Evolutionary conservation across 2,329 filamentous ascomycete species (phyloP).

Genomic region (Beauveria medogensis): DNA sequence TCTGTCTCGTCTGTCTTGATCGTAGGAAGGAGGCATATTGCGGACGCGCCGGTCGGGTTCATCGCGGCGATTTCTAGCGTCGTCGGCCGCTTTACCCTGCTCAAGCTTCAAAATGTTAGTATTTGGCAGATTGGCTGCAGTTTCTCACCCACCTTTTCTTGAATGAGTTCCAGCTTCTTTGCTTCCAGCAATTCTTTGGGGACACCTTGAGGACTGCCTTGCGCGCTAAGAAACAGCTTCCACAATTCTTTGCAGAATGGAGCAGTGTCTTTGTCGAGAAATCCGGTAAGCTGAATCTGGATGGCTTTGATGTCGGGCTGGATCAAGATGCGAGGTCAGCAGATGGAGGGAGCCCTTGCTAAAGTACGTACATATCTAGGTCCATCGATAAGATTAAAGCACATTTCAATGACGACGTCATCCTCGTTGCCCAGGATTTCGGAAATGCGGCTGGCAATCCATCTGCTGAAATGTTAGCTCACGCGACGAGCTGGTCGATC

Average conservation of each 20-base stretch:
- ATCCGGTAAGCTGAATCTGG: constrained; percentile 90
- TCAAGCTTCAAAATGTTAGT: constrained; percentile 52
- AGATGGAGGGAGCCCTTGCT: constrained; percentile 17
- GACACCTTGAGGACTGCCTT: constrained; percentile 80
- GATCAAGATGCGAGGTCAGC: constrained; percentile 14
- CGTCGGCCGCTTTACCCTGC: constrained; percentile 72
- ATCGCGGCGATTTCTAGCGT: constrained; percentile 62
- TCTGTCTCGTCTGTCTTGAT: constrained; percentile 51
- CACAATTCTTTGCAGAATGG: constrained; percentile 90
- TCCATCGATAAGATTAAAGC: constrained; percentile 63
- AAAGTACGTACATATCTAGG: constrained; percentile 58
- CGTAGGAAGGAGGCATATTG: constrained; percentile 56
- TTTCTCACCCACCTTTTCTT: constrained; percentile 66
- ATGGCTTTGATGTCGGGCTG: constrained; percentile 93
- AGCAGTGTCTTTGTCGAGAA: constrained; percentile 85
- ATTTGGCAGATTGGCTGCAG: not conserved
- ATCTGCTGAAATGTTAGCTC: constrained; percentile 46
- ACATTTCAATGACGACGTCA: constrained; percentile 88
- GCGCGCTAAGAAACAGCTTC: constrained; percentile 84
- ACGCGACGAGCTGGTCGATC: constrained; percentile 6
- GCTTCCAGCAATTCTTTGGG: constrained; percentile 91
- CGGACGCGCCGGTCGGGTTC: constrained; percentile 64
- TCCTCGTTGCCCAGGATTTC: constrained; percentile 88
- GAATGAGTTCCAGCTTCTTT: constrained; percentile 89
- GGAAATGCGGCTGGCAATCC: constrained; percentile 84